These are phyloP conservation scores for Echium plantagineum DNA, from an alignment of 257 asterid genomes.

Conservation along the genomic window DNA sequence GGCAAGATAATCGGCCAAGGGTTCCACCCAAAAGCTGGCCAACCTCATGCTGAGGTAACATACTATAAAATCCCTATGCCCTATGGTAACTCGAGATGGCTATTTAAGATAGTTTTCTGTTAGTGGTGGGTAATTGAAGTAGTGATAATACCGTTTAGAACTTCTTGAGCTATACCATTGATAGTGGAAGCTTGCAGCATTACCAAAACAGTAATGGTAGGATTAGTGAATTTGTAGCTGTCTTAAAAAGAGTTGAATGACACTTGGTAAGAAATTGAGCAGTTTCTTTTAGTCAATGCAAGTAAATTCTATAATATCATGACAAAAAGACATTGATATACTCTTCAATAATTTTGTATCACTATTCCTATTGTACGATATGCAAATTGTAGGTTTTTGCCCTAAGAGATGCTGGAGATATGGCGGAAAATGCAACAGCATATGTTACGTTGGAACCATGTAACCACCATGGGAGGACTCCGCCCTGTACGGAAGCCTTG, in stretches of 20 bases:
- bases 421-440: conserved; percentile 75
- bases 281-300: not conserved
- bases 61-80: not conserved
- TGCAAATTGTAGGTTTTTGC: conserved; percentile 61
- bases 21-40: conserved; percentile 94
- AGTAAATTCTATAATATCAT: too few relatives aligned
- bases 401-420: conserved; percentile 73
- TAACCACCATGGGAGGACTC: conserved; percentile 92
- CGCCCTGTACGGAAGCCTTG: conserved; percentile 88
- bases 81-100: too few relatives aligned
- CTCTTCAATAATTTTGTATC: not conserved
- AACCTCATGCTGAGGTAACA: conserved; percentile 93
- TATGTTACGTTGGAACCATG: conserved; percentile 94
- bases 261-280: not conserved
- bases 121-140: too few relatives aligned
- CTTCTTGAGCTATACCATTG: too few relatives aligned
- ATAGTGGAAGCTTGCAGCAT: too few relatives aligned
- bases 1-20: conserved; percentile 87
- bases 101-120: too few relatives aligned
- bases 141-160: too few relatives aligned
- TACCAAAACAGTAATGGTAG: too few relatives aligned
- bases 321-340: not conserved
- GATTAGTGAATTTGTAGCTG: too few relatives aligned
- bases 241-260: too few relatives aligned
- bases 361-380: not conserved